Base-by-base conservation (phyloP, 805 yeast genomes). In the Kodamaea hsintzibuensis region DNA sequence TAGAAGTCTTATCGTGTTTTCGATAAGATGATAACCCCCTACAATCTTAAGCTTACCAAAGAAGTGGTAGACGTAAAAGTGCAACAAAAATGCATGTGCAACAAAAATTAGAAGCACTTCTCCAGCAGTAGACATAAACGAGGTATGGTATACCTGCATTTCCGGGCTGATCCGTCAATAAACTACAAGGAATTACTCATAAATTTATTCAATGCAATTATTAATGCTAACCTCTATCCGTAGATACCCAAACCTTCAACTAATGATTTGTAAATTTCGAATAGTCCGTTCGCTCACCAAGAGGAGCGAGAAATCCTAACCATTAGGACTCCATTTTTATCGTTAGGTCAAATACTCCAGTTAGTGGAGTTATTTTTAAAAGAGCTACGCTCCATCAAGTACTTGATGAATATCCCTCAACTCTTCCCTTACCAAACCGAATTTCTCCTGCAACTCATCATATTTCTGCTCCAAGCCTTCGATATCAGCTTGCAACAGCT, bases 381-480 rank as follows among this genome's bases (percentile, higher is more conserved):
- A 5, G 22, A 19, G 12, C 47, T 25, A 25, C 13, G 25, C 39
- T 13, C 48, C 35, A 45, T 45, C 38, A 33, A 59, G 44, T 1
- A 53, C 46, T 49, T 59, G 62, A 44, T 56, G 55, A 13, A 59
- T 52, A 13, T 49, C 54, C 27, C 60, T 47, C 44, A 60, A 52
- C 47, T 60, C 63, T 5, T 55, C 58, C 13, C 43, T 44, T 8
- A 57, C 50, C 40, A 51, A 40, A 10, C 30, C 46, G 25, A 47
- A 50, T 35, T 50, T 25, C 19, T 46, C 30, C 25, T 19, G 42
- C 19, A 56, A 40, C 25, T 52, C 52, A 39, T 55, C 58, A 38
- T 45, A 58, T 25, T 54, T 43, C 7, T 25, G 22, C 44, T 61
- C 63, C 47, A 61, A 49, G 14, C 37, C 49, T 14, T 54, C 58